Base-by-base conservation (phyloP, 768 basidiomycete species). In the Terana coerulea region DNA sequence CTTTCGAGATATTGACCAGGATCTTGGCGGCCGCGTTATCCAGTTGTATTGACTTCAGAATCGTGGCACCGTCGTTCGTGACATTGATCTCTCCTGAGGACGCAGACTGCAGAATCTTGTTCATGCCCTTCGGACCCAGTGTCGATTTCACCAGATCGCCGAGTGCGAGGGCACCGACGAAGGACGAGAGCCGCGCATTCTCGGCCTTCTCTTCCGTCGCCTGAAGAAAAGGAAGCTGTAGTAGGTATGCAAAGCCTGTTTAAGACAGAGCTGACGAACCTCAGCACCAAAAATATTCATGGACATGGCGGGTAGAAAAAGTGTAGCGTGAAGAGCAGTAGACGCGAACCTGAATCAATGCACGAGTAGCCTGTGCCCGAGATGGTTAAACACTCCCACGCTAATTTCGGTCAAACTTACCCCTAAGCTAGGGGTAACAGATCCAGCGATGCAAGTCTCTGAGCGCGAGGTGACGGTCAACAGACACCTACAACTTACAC, bases 21-120 rank as follows among this genome's bases (percentile, higher is more conserved):
- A 99, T 98, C 77, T 99, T 99, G 34, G 97, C 97, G 2, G 95
- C 95, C 4, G 97, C 91, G 67, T 99, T 98, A 71, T 99, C 97
- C 57, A 99, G 84, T 62, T 93, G 88, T 62, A 99, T 98, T 42
- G 91, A 86, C 68, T 98, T 98, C 52, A 99, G 81, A 62, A 98
- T 99, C 41, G 97, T 98, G 3, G 97, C 97, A 3, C 97, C 97
- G 67, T 99, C 97, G 70, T 99, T 99, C 10, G 97, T 99, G 43
- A 99, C 95, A 57, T 86, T 97, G 62, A 99, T 90, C 25, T 94
- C 90, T 5, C 93, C 92, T 0, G 87, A 82, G 5, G 93, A 91
- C 1, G 70, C 83, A 1, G 92, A 95, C 69, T 95, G 95, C 14
- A 99, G 82, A 56, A 99, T 98, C 76, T 98, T 98, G 84, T 98